phyloP scores from a whole-genome alignment of 192 early-diverging fungal species.

The Rhizophlyctis rosea region DNA sequence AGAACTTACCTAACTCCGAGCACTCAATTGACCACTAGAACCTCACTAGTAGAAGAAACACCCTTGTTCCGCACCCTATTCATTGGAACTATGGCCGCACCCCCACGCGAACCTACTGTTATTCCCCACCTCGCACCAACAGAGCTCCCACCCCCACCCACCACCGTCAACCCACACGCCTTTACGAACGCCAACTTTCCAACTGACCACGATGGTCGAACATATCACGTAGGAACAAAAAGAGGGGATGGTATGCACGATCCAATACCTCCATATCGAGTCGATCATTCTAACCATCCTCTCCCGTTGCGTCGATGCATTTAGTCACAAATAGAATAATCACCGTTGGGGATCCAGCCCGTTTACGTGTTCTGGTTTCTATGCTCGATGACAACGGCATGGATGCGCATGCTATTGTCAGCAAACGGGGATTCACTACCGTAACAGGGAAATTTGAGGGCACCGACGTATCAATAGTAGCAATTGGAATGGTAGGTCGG shows the following conservation, averaged over 20 bases:
- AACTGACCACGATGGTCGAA: slow-evolving; percentile 67
- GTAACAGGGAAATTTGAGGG: slow-evolving; percentile 79
- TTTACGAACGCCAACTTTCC: slow-evolving; percentile 75
- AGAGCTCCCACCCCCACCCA: no score
- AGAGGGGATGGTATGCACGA: slow-evolving; percentile 54
- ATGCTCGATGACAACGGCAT: slow-evolving; percentile 53
- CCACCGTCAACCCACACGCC: no score
- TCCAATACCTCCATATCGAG: background rate
- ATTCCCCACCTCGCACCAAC: no score
- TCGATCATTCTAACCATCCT: background rate
- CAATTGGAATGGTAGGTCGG: slow-evolving; percentile 67
- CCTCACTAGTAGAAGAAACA: no score
- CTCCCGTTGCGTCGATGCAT: slow-evolving; percentile 1
- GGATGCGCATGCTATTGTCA: slow-evolving; percentile 46
- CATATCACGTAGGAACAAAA: slow-evolving; percentile 80
- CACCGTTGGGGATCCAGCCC: slow-evolving; percentile 81
- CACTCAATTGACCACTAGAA: no score
- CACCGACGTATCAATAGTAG: slow-evolving; percentile 75
- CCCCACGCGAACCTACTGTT: no score
- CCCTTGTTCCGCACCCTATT: no score
- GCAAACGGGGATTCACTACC: slow-evolving; percentile 79
- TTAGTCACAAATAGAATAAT: slow-evolving; percentile 81
- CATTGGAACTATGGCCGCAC: no score
- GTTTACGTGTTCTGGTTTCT: slow-evolving; percentile 63
- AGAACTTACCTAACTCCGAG: no score